phyloP scores from a whole-genome alignment of 2,329 filamentous ascomycete species.

The Arthrinium phaeospermum region DNA sequence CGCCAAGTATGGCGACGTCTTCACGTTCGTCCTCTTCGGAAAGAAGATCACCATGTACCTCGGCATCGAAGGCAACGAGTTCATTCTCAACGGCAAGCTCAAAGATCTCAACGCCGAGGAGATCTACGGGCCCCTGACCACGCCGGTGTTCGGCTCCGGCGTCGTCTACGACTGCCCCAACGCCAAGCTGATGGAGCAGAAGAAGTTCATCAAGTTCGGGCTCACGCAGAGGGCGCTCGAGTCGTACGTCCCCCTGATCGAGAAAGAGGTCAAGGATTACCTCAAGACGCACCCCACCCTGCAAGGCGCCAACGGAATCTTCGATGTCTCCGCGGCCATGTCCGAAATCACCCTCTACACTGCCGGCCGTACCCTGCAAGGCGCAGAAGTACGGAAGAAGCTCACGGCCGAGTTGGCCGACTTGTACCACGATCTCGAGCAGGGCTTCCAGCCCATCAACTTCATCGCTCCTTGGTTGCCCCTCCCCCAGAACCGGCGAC shows the following conservation, averaged over 20 bases:
- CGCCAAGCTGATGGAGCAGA: slow-evolving; percentile 86
- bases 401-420: slow-evolving; percentile 75
- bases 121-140: slow-evolving; percentile 57
- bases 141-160: slow-evolving; percentile 72
- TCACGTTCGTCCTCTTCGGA: slow-evolving; percentile 60
- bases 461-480: slow-evolving; percentile 83
- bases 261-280: slow-evolving; percentile 70
- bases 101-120: slow-evolving; percentile 60
- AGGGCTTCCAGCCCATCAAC: slow-evolving; percentile 81
- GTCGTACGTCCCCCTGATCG: slow-evolving; percentile 73
- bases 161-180: slow-evolving; percentile 88
- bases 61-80: slow-evolving; percentile 58
- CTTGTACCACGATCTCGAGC: slow-evolving; percentile 80
- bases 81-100: slow-evolving; percentile 61
- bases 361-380: slow-evolving; percentile 77
- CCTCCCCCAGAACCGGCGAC: slow-evolving; percentile 74
- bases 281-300: slow-evolving; percentile 62
- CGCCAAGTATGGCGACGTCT: slow-evolving; percentile 62
- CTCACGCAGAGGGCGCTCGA: slow-evolving; percentile 69
- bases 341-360: slow-evolving; percentile 82
- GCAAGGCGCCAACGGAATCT: slow-evolving; percentile 62
- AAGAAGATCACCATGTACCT: slow-evolving; percentile 56
- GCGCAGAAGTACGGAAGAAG: slow-evolving; percentile 74
- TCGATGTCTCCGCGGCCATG: slow-evolving; percentile 71
- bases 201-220: slow-evolving; percentile 79